A percentile compares a stretch with the other conserved stretches of the same genome.
These are phyloP conservation scores for Aulographum hederae DNA, from an alignment of 2,329 filamentous ascomycete genomes.

Conservation along the genomic window DNA sequence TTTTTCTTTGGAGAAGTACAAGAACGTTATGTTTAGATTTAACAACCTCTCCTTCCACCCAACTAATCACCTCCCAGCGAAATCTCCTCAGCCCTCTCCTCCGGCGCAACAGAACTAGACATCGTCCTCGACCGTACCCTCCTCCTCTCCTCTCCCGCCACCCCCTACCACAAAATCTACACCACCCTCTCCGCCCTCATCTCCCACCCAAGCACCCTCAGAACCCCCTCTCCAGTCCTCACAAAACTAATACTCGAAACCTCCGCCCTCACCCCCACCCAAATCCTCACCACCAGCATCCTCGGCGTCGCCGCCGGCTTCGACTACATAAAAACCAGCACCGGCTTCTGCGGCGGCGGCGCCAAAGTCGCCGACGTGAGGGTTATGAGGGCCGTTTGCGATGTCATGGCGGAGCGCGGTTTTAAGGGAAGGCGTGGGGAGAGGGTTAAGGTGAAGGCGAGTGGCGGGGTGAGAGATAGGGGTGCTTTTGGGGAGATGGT, in stretches of 20 bases:
- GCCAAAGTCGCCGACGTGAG: constrained; percentile 33
- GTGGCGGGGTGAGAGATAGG: constrained; percentile 34
- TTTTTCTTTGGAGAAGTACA: too few relatives aligned
- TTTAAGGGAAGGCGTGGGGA: constrained; percentile 6
- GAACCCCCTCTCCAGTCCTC: constrained; percentile 22
- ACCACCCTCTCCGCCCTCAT: too few relatives aligned
- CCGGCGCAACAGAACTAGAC: constrained; percentile 38
- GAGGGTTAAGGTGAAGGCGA: constrained; percentile 37
- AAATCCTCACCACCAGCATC: constrained; percentile 35
- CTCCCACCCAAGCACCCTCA: constrained; percentile 32
- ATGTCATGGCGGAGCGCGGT: constrained; percentile 15
- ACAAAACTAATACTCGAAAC: constrained; percentile 44
- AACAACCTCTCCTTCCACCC: too few relatives aligned
- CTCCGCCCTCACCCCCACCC: constrained; percentile 26
- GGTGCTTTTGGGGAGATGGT: constrained; percentile 35
- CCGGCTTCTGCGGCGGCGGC: constrained; percentile 37
- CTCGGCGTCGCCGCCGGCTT: constrained; percentile 33
- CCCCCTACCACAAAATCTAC: too few relatives aligned
- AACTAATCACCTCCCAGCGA: not conserved
- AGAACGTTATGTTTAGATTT: too few relatives aligned
- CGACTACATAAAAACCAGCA: constrained; percentile 43
- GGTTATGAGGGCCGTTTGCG: constrained; percentile 32
- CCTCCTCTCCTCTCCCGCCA: too few relatives aligned
- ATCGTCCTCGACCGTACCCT: constrained; percentile 38
- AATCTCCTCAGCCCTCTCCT: constrained; percentile 20